Conservation (phyloP, 2,329 filamentous ascomycete species). For the Colletotrichum shisoi region DNA sequence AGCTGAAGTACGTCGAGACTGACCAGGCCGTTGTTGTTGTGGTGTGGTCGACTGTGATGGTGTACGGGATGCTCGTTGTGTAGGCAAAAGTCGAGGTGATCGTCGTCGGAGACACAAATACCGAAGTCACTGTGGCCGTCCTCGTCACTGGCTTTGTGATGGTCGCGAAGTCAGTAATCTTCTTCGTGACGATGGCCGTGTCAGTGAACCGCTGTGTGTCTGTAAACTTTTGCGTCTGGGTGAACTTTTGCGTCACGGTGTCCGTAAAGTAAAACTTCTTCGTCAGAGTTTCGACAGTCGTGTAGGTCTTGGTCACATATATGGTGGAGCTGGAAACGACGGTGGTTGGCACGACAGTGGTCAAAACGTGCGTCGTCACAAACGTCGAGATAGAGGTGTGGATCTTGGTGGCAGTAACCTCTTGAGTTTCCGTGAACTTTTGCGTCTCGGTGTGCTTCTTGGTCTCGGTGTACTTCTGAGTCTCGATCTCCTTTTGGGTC, state of each 20-base stretch:
- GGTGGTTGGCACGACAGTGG: conserved; percentile 30
- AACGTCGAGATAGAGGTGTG: conserved; percentile 35
- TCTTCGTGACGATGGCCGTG: conserved; percentile 13
- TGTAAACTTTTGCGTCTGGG: conserved; percentile 22
- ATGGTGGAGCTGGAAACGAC: conserved; percentile 25
- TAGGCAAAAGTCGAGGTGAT: conserved; percentile 35
- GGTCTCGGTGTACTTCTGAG: conserved; percentile 30
- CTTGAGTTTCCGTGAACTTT: conserved; percentile 8
- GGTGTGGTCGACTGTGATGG: conserved; percentile 34
- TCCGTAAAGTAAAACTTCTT: conserved; percentile 32
- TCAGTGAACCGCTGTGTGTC: conserved; percentile 23
- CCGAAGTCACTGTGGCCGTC: conserved; percentile 29
- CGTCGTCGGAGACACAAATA: conserved; percentile 27
- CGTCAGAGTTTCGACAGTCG: conserved; percentile 29
- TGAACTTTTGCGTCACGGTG: conserved; percentile 24
- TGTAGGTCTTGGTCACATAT: conserved; percentile 35
- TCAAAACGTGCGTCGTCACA: conserved; percentile 26
- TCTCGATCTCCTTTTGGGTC: conserved; percentile 30
- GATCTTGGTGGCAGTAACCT: conserved; percentile 28
- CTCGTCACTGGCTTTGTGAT: conserved; percentile 35
- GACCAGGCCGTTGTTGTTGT: conserved; percentile 29
- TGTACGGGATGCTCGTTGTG: conserved; percentile 36
- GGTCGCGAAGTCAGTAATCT: conserved; percentile 23
- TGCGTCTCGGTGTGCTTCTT: conserved; percentile 10
- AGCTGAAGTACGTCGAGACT: conserved; percentile 26